Evolutionary conservation across 2,329 filamentous ascomycete species (phyloP).

Genomic region (Colletotrichum karsti): DNA sequence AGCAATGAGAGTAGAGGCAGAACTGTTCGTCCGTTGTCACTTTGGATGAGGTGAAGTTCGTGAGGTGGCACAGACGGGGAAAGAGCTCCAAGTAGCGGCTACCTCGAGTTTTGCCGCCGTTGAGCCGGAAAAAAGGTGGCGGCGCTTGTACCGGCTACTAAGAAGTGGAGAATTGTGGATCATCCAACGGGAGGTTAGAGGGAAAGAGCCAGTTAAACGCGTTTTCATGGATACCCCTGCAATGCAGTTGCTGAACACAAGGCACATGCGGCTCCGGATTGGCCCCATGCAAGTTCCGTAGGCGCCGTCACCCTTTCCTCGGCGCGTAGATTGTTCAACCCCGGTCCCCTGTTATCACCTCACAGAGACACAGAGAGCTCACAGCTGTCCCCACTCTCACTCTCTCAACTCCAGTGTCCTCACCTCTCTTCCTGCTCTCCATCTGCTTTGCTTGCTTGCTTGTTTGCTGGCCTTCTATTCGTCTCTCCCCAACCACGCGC

Average conservation of each 20-base stretch:
- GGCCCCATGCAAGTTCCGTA: slow-evolving; percentile 32
- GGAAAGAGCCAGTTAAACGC: slow-evolving; percentile 21
- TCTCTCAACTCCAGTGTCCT: background rate
- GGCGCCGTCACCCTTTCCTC: slow-evolving; percentile 32
- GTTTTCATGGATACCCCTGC: slow-evolving; percentile 4
- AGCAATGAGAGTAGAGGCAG: background rate
- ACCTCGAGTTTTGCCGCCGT: slow-evolving; percentile 3
- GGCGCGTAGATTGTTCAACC: slow-evolving; percentile 31
- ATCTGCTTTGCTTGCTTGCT: background rate
- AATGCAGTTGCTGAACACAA: slow-evolving; percentile 28
- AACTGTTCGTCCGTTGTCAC: background rate
- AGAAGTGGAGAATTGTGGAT: background rate
- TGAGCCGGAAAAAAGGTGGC: background rate
- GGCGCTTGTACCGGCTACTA: slow-evolving; percentile 12
- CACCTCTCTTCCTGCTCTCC: background rate
- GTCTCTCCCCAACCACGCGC: slow-evolving; percentile 18
- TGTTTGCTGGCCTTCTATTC: background rate
- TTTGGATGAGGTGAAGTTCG: slow-evolving; percentile 26
- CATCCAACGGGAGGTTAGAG: slow-evolving; percentile 27
- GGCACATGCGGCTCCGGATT: slow-evolving; percentile 32
- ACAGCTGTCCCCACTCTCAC: background rate
- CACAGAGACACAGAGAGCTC: background rate
- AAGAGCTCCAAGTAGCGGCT: slow-evolving; percentile 21
- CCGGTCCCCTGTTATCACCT: slow-evolving; percentile 12
- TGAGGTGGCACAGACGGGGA: slow-evolving; percentile 22